Conservation (phyloP, 345 rosid genomes). For the Atalantia buxifolia region DNA sequence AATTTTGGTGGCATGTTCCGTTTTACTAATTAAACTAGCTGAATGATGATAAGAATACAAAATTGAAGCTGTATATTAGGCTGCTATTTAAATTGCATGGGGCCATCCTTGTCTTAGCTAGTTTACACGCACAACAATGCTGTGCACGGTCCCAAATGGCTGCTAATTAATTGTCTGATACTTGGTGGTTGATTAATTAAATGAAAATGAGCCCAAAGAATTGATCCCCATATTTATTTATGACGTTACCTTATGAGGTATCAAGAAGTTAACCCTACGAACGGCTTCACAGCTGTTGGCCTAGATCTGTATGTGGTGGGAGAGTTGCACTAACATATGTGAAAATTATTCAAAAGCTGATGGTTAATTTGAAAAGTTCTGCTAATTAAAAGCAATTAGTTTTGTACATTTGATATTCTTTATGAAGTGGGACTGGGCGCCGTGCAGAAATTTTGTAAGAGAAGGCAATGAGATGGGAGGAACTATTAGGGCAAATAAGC, state of each 20-base stretch:
- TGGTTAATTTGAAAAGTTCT: background rate
- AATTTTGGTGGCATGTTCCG: background rate
- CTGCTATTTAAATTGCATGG: background rate
- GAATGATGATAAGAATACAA: background rate
- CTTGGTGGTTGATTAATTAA: background rate
- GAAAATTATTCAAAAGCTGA: conserved; percentile 1
- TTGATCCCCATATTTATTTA: background rate
- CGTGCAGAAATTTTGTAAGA: background rate
- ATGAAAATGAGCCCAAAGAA: background rate
- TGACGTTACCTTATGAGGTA: background rate
- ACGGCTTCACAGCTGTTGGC: background rate
- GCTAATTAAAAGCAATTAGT: conserved; percentile 5
- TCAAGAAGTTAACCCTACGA: background rate
- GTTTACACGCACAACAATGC: background rate
- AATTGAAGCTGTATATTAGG: background rate
- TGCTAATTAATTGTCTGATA: background rate
- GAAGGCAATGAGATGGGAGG: background rate
- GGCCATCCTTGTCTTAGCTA: background rate
- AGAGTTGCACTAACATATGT: background rate
- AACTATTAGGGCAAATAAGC: background rate
- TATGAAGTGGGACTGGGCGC: background rate
- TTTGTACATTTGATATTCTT: background rate
- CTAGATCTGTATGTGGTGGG: too few species aligned
- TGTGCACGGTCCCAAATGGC: background rate
- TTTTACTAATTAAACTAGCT: background rate